These are phyloP conservation scores for Boletellus ananas DNA, from an alignment of 768 basidiomycete genomes.

Conservation along the genomic window DNA sequence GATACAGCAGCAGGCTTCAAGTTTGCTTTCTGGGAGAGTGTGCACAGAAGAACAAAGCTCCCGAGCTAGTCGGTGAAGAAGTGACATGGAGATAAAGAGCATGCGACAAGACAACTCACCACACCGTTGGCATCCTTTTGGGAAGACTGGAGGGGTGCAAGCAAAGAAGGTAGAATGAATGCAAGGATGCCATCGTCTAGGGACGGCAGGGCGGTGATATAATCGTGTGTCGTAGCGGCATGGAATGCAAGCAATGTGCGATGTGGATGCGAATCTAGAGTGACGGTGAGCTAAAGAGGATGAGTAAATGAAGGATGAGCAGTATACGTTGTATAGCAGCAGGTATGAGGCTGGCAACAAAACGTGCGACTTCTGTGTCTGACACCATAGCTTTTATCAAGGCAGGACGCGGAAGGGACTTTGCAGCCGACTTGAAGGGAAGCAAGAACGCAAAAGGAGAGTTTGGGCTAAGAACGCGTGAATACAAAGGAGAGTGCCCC, in stretches of 20 bases:
- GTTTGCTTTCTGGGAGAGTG: constrained; percentile 62
- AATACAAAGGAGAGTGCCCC: not conserved
- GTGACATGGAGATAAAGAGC: not conserved
- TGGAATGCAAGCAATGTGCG: constrained; percentile 80
- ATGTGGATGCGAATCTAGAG: constrained; percentile 43
- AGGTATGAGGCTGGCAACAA: constrained; percentile 64
- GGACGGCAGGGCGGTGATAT: constrained; percentile 54
- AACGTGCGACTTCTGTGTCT: constrained; percentile 68
- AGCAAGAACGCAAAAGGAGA: constrained; percentile 66
- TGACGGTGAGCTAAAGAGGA: constrained; percentile 4
- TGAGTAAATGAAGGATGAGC: not conserved
- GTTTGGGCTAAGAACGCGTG: constrained; percentile 42
- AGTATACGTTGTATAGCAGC: constrained; percentile 43
- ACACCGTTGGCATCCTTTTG: constrained; percentile 47
- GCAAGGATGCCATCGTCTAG: constrained; percentile 67
- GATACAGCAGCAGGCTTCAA: constrained; percentile 58
- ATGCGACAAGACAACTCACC: constrained; percentile 35
- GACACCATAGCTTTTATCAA: constrained; percentile 76
- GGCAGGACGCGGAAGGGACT: constrained; percentile 65
- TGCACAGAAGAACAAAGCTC: constrained; percentile 67
- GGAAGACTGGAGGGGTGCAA: constrained; percentile 51
- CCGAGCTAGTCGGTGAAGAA: constrained; percentile 47
- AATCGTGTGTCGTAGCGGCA: constrained; percentile 74
- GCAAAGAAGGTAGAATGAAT: constrained; percentile 58
- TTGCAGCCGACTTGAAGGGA: constrained; percentile 73